Evolutionary conservation across 441 rosid species (phyloP).

Genomic region (Gossypium lobatum): DNA sequence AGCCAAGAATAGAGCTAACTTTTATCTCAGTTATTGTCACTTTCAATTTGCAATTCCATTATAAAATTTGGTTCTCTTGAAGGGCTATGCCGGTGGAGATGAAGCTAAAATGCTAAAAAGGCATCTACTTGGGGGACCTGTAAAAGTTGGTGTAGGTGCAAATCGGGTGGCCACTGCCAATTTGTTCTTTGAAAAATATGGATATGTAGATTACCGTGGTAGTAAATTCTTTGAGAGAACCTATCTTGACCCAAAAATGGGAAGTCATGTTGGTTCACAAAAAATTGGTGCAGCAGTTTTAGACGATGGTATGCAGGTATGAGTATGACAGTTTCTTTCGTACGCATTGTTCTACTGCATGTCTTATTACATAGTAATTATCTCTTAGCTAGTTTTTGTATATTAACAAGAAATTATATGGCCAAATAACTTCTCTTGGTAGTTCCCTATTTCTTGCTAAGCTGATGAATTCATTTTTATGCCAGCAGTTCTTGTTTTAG

Average conservation of each 20-base stretch:
- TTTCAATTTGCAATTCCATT: not conserved
- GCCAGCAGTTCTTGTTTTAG: constrained; percentile 4
- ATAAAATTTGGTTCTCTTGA: not conserved
- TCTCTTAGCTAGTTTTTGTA: too few species aligned
- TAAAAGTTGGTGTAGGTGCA: constrained; percentile 64
- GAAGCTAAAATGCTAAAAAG: constrained; percentile 81
- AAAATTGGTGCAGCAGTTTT: constrained; percentile 48
- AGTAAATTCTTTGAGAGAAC: constrained; percentile 10
- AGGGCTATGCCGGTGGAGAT: constrained; percentile 95
- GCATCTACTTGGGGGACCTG: constrained; percentile 41
- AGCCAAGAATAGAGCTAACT: not conserved
- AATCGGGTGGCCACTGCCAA: constrained; percentile 66
- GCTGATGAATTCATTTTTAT: not conserved
- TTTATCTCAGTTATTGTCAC: not conserved
- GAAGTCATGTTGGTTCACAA: constrained; percentile 14
- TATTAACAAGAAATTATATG: not conserved
- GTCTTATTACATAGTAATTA: not conserved
- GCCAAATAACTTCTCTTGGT: not conserved
- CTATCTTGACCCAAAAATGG: constrained; percentile 18
- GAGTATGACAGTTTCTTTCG: constrained; percentile 23
- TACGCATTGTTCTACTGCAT: not conserved
- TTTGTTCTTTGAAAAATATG: constrained; percentile 44
- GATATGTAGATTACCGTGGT: constrained; percentile 32
- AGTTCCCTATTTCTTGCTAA: not conserved
- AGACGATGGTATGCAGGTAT: constrained; percentile 96